Base-by-base conservation (phyloP, 257 asterid species). In the Solanum habrochaites region DNA sequence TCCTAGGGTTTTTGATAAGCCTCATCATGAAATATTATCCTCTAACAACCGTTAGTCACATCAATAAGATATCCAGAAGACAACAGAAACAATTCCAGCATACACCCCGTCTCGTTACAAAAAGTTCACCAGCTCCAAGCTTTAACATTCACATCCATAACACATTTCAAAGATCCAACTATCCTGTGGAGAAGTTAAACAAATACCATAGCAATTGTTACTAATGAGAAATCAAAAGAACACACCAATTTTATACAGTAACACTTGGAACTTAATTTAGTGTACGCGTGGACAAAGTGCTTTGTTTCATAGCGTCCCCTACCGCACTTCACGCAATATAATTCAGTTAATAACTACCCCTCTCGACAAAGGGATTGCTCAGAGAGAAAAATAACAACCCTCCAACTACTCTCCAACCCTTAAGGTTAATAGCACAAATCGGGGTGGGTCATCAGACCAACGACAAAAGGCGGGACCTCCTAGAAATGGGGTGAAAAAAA, bases 1-100 rank as follows among this genome's bases (percentile, higher is more conserved):
- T 85, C 87, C 83, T 42, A 84, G 72, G 43, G 72, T 84, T 85
- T 85, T 25, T 87, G 87, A 75, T 89, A 85, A 64, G 86, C 86
- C 82, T 52, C 91, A 89, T 87, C 5, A 56, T 45, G 72, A 21
- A 73, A 75, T 37, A 66, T 7, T 75, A 6, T 23, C 52, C n/a
- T n/a, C n/a, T n/a, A n/a, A n/a, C 6, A 40, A 35, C 7, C 2
- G 82, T 11, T 74, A 74, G 82, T n/a, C 82, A 40, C 67, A 45
- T 27, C 23, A 16, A 16, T 45, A 25, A 25, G 7, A 42, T 42
- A n/a, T 75, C 35, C 23, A 23, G 58, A 43, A 14, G 62, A 77
- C 14, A 77, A 78, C 10, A 43, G 16, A 4, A 43, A 27, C 64
- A 47, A 27, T 49, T 81, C 43, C 69, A 81, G 69, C 29, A 49